These are phyloP conservation scores for Cryphonectria parasitica DNA, from an alignment of 2,329 filamentous ascomycete genomes.

Conservation along the genomic window DNA sequence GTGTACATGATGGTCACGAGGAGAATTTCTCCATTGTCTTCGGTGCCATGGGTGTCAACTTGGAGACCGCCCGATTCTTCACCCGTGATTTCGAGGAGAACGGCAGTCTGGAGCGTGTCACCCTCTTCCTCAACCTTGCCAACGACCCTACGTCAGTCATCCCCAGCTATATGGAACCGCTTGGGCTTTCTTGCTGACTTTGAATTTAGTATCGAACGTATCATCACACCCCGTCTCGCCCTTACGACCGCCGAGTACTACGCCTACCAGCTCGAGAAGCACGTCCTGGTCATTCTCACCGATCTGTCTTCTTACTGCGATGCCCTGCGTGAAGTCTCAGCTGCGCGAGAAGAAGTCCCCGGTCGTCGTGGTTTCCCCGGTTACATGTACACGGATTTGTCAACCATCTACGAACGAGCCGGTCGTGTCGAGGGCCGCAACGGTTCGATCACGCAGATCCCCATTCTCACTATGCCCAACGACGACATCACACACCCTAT, in stretches of 20 bases:
- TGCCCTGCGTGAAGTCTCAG: conserved; percentile 96
- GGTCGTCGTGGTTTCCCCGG: conserved; percentile 98
- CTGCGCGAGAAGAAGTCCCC: conserved; percentile 96
- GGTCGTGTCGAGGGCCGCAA: conserved; percentile 97
- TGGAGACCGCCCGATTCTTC: conserved; percentile 98
- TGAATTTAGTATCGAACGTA: conserved; percentile 84
- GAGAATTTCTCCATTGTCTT: conserved; percentile 99
- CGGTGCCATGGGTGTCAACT: conserved; percentile 99
- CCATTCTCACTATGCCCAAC: conserved; percentile 99
- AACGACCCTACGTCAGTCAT: conserved; percentile 90
- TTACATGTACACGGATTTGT: conserved; percentile 99
- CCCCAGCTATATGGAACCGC: neutral
- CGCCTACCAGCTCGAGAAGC: conserved; percentile 99
- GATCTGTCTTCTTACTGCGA: conserved; percentile 98
- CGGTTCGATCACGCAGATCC: conserved; percentile 98
- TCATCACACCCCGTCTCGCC: conserved; percentile 97
- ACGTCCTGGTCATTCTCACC: conserved; percentile 97
- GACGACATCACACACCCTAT: conserved; percentile 99
- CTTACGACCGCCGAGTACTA: conserved; percentile 99
- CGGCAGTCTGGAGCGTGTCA: conserved; percentile 95
- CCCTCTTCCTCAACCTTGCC: conserved; percentile 97
- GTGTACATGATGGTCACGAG: conserved; percentile 92
- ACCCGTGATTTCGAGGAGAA: conserved; percentile 99
- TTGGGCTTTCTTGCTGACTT: conserved; percentile 26
- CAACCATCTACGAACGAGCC: conserved; percentile 98